Evolutionary conservation across 2,329 filamentous ascomycete species (phyloP).

Genomic region (Pseudogymnoascus sp.): DNA sequence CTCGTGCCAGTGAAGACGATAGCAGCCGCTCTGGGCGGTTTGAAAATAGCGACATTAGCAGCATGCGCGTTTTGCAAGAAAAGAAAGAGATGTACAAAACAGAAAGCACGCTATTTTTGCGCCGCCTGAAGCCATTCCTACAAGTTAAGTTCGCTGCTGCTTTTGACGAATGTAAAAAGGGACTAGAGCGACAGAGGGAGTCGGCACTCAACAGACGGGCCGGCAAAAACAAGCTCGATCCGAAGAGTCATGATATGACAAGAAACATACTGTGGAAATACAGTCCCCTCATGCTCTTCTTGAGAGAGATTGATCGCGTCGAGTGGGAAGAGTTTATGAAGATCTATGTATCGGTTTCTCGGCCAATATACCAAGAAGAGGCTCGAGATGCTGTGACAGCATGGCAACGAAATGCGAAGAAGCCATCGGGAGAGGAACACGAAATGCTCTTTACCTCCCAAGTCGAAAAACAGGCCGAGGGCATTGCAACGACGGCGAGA

Average conservation of each 20-base stretch:
- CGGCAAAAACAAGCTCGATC: slow-evolving; percentile 56
- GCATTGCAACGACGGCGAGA: slow-evolving; percentile 65
- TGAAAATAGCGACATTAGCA: slow-evolving; percentile 48
- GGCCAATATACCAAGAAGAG: slow-evolving; percentile 70
- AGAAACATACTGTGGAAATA: slow-evolving; percentile 78
- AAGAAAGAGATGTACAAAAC: slow-evolving; percentile 84
- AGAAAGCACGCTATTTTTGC: slow-evolving; percentile 69
- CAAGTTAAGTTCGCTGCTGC: slow-evolving; percentile 70
- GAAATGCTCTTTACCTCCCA: slow-evolving; percentile 84
- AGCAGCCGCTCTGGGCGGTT: slow-evolving; percentile 32
- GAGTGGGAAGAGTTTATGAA: slow-evolving; percentile 77
- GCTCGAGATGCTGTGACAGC: slow-evolving; percentile 68
- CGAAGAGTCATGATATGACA: slow-evolving; percentile 60
- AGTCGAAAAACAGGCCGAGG: slow-evolving; percentile 76
- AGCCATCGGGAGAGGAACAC: slow-evolving; percentile 65
- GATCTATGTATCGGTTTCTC: slow-evolving; percentile 70
- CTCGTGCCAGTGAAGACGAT: slow-evolving; percentile 34
- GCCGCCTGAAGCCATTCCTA: slow-evolving; percentile 74
- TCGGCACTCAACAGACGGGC: slow-evolving; percentile 42
- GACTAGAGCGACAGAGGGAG: slow-evolving; percentile 41
- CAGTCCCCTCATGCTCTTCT: slow-evolving; percentile 77
- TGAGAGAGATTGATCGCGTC: slow-evolving; percentile 70
- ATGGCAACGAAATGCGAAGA: slow-evolving; percentile 74
- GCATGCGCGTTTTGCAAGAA: slow-evolving; percentile 89
- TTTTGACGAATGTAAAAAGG: slow-evolving; percentile 59